Evolutionary conservation across 2,329 filamentous ascomycete genomes (phyloP).

Genomic region (Colletotrichum spaethianum): DNA sequence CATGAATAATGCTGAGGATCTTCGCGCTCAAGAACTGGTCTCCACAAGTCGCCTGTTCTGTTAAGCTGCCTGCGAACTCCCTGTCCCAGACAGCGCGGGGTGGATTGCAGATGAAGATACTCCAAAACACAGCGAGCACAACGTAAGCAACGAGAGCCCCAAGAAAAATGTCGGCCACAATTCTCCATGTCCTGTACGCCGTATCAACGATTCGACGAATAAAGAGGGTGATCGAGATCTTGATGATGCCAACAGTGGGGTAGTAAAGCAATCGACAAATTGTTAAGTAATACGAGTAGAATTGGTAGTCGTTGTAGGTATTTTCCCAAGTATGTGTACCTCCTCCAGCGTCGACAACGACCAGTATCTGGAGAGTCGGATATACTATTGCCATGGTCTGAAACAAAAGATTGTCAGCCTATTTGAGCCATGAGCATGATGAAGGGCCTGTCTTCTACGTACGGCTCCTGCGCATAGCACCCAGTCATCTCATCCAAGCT

Average conservation of each 20-base stretch:
- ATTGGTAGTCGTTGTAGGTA: constrained; percentile 38
- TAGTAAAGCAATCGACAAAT: constrained; percentile 36
- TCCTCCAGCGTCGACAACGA: constrained; percentile 36
- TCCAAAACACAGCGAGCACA: constrained; percentile 46
- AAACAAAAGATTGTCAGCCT: not conserved
- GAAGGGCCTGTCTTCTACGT: not conserved
- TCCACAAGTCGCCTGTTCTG: constrained; percentile 16
- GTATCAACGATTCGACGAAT: constrained; percentile 39
- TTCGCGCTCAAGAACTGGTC: constrained; percentile 39
- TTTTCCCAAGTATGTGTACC: constrained; percentile 39
- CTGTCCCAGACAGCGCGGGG: constrained; percentile 39
- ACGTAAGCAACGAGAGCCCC: constrained; percentile 46
- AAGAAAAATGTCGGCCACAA: constrained; percentile 49
- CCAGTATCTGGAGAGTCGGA: constrained; percentile 36
- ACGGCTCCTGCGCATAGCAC: constrained; percentile 31
- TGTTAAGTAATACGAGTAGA: constrained; percentile 33
- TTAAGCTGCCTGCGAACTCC: constrained; percentile 30
- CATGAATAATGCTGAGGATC: constrained; percentile 49
- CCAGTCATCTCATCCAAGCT: constrained; percentile 38
- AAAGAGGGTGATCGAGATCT: constrained; percentile 41
- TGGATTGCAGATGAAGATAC: constrained; percentile 46
- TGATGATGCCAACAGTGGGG: constrained; percentile 38
- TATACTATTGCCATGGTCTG: constrained; percentile 26
- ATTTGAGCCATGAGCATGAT: too few relatives aligned
- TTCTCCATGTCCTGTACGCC: constrained; percentile 44